Evolutionary conservation across 139 green algal species (phyloP), one percentile per base, ranked within the genome.

Genomic region (Chlorella sorokiniana): DNA sequence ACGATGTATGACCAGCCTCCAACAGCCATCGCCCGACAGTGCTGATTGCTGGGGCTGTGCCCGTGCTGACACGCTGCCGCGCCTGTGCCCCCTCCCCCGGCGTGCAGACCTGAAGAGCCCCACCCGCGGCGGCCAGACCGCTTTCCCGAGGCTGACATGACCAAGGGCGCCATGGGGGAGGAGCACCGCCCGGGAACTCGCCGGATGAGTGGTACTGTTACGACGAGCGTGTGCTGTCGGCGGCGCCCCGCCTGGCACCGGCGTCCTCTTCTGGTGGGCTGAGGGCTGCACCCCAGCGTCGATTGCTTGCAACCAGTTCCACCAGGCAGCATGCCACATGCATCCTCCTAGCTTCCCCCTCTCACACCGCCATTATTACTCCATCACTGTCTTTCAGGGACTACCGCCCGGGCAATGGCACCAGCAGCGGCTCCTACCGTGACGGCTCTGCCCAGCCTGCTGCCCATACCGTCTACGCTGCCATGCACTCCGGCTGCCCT

Each of bases 401-500:
- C 72, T 79, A 79, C 52, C 72, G 38, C 38, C 85, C 79, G 35
- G 37, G 61, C 83, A 67, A 70, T 3, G 71, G 52, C 69, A 67
- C 41, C 16, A 59, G 68, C 54, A 38, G 37, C 10, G 75, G 81
- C 35, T 81, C 81, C 7, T 84, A 75, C 38, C 62, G 59, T 25
- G 61, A 81, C 70, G 86, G 67, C 71, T 84, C 40, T 33, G 74
- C 45, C 5, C 6, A 91, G 11, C 77, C 87, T 20, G 41, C 69
- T 51, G 81, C 78, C 10, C 31, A 45, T n/a, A 56, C 71, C 0
- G 73, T 87, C 9, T 70, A 68, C 48, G 82, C 44, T 27, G 74
- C 82, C 23, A 35, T 84, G 67, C 87, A 91, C 65, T 77, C 73
- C 22, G 86, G 87, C 9, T 91, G 87, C 73, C 87, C 87, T 8